A percentile compares a stretch with the other conserved stretches of the same genome.
Conservation (phyloP, 257 asterid species). For the Solanum piurae region DNA sequence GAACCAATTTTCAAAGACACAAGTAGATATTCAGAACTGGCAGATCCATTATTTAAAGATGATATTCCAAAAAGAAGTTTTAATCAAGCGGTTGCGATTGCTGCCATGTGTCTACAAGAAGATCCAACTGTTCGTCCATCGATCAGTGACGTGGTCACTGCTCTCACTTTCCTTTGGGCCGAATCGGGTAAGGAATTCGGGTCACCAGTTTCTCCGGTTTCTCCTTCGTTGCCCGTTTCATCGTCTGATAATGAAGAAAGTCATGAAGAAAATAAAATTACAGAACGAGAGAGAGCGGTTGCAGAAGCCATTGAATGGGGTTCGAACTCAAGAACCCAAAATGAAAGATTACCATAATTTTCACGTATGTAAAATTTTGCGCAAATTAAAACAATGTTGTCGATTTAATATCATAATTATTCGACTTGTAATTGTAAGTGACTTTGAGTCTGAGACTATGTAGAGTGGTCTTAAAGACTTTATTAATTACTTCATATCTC, state of each 20-base stretch:
- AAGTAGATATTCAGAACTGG: slow-evolving; percentile 35
- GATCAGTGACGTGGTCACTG: slow-evolving; percentile 79
- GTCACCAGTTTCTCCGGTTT: not conserved
- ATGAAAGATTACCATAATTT: not conserved
- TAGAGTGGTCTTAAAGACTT: not conserved
- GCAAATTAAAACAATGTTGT: not conserved
- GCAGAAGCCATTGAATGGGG: slow-evolving; percentile 98
- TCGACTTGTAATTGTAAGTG: not conserved
- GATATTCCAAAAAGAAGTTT: slow-evolving; percentile 48
- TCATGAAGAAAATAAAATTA: not conserved
- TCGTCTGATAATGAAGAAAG: not conserved
- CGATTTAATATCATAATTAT: not conserved
- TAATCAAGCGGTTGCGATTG: slow-evolving; percentile 68
- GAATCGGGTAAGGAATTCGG: slow-evolving; percentile 18
- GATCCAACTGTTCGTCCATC: slow-evolving; percentile 54
- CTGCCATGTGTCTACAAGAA: slow-evolving; percentile 83
- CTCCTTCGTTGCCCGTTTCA: not conserved
- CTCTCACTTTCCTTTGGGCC: slow-evolving; percentile 51
- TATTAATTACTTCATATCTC: not conserved
- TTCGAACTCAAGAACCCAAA: slow-evolving; percentile 35
- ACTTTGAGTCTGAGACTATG: not conserved
- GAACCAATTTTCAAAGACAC: slow-evolving; percentile 66
- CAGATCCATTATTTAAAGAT: slow-evolving; percentile 50
- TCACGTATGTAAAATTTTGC: not conserved
- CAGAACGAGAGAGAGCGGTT: slow-evolving; percentile 53